These are phyloP conservation scores for Trichosporon inkin DNA, from an alignment of 1,284 basidiomycete species.

Conservation along the genomic window DNA sequence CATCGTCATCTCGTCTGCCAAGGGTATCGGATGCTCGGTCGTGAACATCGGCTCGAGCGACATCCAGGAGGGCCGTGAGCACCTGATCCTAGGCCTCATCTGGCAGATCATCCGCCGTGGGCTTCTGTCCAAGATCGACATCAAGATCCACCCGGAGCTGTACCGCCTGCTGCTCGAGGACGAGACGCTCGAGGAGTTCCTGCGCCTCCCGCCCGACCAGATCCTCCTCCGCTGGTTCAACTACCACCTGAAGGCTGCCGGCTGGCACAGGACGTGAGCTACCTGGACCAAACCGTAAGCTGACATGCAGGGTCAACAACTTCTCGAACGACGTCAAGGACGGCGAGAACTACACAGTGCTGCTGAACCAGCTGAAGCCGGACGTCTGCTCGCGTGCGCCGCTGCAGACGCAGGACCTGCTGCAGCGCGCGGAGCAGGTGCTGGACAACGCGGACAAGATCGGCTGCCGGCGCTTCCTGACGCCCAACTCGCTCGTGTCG, in stretches of 20 bases:
- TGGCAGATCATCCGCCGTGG: slow-evolving; percentile 98
- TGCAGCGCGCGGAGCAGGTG: slow-evolving; percentile 81
- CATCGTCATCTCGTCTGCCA: slow-evolving; percentile 95
- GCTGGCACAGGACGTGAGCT: slow-evolving; percentile 73
- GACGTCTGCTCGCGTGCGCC: slow-evolving; percentile 89
- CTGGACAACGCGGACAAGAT: slow-evolving; percentile 90
- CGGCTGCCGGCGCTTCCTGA: slow-evolving; percentile 93
- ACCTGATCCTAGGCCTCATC: slow-evolving; percentile 95
- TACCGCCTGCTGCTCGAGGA: slow-evolving; percentile 93
- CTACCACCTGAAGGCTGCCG: slow-evolving; percentile 93
- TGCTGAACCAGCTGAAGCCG: slow-evolving; percentile 92
- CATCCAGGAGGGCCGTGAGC: slow-evolving; percentile 88
- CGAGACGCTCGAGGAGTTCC: slow-evolving; percentile 92
- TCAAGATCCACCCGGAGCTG: slow-evolving; percentile 95
- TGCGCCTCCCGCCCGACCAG: slow-evolving; percentile 91
- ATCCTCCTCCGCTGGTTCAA: slow-evolving; percentile 98
- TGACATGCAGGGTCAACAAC: slow-evolving; percentile 74
- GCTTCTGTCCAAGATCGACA: slow-evolving; percentile 88
- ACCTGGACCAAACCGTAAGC: neutral
- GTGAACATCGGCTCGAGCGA: slow-evolving; percentile 97
- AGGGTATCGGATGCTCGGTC: slow-evolving; percentile 96
- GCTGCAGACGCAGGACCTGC: slow-evolving; percentile 76
- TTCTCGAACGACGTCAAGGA: slow-evolving; percentile 93
- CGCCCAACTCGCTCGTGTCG: slow-evolving; percentile 80
- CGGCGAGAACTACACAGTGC: slow-evolving; percentile 94